Percentiles rank a stretch among this genome's conserved stretches.
These are phyloP conservation scores for Scytalidium lignicola DNA, from an alignment of 2,329 filamentous ascomycete species.

Conservation along the genomic window DNA sequence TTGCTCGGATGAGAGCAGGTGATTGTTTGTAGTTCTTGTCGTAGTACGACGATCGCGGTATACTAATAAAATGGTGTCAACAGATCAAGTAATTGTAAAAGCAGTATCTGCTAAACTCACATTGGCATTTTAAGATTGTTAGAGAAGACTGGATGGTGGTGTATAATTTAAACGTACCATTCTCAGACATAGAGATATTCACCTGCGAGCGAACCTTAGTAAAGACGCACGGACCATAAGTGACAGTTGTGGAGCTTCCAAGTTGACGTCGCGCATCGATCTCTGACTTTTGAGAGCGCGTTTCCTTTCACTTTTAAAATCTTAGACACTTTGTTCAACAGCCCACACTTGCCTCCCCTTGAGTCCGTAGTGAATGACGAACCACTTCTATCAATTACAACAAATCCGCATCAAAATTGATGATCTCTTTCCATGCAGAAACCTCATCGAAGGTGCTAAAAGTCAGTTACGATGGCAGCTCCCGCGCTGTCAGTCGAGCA, in stretches of 20 bases:
- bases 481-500: conserved; percentile 57
- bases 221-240: background rate
- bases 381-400: background rate
- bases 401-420: background rate
- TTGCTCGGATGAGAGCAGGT: conserved; percentile 83
- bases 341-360: background rate
- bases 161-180: background rate
- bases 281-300: background rate
- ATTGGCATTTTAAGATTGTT: conserved; percentile 6
- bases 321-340: background rate
- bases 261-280: background rate
- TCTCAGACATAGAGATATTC: background rate
- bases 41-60: conserved; percentile 81
- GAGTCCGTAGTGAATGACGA: background rate
- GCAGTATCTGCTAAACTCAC: conserved; percentile 8
- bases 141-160: background rate
- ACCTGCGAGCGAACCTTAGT: background rate
- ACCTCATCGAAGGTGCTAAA: background rate
- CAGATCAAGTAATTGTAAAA: background rate
- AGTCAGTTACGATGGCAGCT: conserved; percentile 41
- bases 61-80: conserved; percentile 29
- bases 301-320: background rate
- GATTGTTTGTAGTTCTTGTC: conserved; percentile 81
- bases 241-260: background rate
- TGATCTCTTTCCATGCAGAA: background rate